Percentiles rank a stretch among this genome's conserved stretches.
Conservation (phyloP, 1,284 basidiomycete species). For the Microbotryum scabiosae region DNA sequence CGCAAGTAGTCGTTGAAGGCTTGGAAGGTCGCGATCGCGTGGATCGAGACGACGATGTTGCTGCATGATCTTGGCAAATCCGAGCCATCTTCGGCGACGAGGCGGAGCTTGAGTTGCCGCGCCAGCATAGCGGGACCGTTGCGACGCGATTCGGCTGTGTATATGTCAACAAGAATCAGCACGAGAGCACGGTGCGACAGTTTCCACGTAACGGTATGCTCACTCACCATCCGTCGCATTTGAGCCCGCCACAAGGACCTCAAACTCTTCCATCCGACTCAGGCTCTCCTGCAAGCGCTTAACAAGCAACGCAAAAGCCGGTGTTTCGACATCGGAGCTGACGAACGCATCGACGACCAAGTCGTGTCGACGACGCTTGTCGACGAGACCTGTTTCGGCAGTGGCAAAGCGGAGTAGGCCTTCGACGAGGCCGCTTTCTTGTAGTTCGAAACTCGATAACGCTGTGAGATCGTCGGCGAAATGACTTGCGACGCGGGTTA, state of each 20-base stretch:
- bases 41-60: constrained; percentile 88
- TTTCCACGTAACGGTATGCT: constrained; percentile 1
- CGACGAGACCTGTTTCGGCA: constrained; percentile 27
- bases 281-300: constrained; percentile 90
- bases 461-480: constrained; percentile 63
- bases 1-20: constrained; percentile 89
- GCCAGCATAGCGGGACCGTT: constrained; percentile 76
- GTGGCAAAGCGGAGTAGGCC: constrained; percentile 74
- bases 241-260: constrained; percentile 76
- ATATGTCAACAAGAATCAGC: neutral
- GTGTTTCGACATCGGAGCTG: constrained; percentile 32
- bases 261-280: constrained; percentile 86
- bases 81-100: constrained; percentile 77
- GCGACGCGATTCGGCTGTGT: constrained; percentile 61
- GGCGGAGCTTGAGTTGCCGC: constrained; percentile 74
- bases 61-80: constrained; percentile 75
- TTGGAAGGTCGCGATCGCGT: constrained; percentile 92
- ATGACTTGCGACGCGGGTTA: constrained; percentile 53
- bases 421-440: constrained; percentile 88
- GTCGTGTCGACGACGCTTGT: constrained; percentile 17
- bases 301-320: constrained; percentile 69
- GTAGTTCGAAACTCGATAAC: constrained; percentile 89
- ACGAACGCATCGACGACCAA: constrained; percentile 24
- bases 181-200: constrained; percentile 12
- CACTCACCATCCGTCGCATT: constrained; percentile 57